phyloP scores from a whole-genome alignment of 2,329 filamentous ascomycete genomes.

The Colletotrichum tofieldiae region DNA sequence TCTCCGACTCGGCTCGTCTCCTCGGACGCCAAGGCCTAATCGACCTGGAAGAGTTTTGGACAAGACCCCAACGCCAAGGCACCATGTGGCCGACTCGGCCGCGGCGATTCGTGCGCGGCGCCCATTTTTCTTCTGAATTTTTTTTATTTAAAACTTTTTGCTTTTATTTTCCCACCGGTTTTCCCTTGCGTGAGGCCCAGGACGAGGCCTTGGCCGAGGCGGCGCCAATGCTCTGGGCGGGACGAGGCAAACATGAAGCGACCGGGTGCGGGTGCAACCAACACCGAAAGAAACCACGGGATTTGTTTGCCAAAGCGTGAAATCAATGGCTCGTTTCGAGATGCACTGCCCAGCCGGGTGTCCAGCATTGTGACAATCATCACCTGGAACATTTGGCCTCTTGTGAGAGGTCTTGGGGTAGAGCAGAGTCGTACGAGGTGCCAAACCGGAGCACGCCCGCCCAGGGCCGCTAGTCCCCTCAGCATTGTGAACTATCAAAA shows the following conservation, averaged over 20 bases:
- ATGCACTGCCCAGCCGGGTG: background rate
- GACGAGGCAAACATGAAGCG: background rate
- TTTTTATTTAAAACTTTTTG: too few species aligned
- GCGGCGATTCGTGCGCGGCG: slow-evolving; percentile 15
- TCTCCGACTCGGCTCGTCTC: slow-evolving; percentile 19
- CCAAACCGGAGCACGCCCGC: background rate
- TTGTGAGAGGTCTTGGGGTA: background rate
- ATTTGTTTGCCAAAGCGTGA: background rate
- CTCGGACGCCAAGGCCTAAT: background rate
- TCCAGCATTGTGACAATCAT: background rate
- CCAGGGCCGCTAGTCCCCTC: background rate
- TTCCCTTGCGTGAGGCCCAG: background rate
- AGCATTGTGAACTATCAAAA: background rate
- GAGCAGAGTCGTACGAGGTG: background rate
- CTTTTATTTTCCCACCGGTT: background rate
- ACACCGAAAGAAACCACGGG: background rate
- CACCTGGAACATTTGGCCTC: background rate
- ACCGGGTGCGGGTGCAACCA: background rate
- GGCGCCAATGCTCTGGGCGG: slow-evolving; percentile 30
- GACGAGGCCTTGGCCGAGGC: slow-evolving; percentile 31
- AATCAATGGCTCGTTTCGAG: background rate
- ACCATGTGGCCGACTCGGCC: slow-evolving; percentile 9
- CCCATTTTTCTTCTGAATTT: too few species aligned
- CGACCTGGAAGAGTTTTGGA: background rate
- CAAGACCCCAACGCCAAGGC: slow-evolving; percentile 31